Evolutionary conservation across 208 protist species (phyloP).

Genomic region (Crithidia mellificae): DNA sequence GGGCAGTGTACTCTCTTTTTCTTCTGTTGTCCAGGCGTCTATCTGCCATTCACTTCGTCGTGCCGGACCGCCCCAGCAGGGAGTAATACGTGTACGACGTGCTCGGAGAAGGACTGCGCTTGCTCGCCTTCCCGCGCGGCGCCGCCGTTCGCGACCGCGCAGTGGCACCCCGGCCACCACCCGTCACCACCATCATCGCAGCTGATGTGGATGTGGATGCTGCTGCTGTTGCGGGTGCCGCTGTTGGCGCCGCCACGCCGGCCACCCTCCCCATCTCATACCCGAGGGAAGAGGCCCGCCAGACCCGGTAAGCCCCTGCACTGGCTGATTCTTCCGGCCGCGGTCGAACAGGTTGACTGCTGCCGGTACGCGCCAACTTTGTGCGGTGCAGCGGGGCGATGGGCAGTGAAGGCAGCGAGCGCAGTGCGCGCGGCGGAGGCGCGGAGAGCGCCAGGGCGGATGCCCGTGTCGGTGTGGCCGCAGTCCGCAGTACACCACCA

Average conservation of each 20-base stretch:
- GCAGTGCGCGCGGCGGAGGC: neutral
- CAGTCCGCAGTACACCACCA: too few species aligned
- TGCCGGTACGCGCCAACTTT: conserved; percentile 25
- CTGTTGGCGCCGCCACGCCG: neutral
- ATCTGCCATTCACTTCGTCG: conserved; percentile 9
- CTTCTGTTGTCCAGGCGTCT: neutral
- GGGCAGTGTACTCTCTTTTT: too few species aligned
- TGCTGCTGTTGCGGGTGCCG: too few species aligned
- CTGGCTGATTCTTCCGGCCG: neutral
- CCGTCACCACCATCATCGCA: too few species aligned
- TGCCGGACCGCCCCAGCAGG: conserved; percentile 4
- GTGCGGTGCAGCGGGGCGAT: conserved; percentile 10
- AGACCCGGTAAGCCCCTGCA: neutral
- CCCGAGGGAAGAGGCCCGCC: neutral
- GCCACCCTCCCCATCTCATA: neutral
- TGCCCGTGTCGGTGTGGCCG: neutral
- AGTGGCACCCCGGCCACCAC: neutral
- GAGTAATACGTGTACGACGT: conserved; percentile 3
- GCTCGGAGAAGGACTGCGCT: neutral
- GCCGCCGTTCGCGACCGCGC: neutral
- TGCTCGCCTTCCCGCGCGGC: neutral
- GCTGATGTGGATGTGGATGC: too few species aligned
- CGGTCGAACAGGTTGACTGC: neutral
- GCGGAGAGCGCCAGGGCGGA: neutral
- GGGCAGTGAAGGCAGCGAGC: neutral